Conservation (phyloP, 139 green algal genomes). For the Parachlorella kessleri region DNA sequence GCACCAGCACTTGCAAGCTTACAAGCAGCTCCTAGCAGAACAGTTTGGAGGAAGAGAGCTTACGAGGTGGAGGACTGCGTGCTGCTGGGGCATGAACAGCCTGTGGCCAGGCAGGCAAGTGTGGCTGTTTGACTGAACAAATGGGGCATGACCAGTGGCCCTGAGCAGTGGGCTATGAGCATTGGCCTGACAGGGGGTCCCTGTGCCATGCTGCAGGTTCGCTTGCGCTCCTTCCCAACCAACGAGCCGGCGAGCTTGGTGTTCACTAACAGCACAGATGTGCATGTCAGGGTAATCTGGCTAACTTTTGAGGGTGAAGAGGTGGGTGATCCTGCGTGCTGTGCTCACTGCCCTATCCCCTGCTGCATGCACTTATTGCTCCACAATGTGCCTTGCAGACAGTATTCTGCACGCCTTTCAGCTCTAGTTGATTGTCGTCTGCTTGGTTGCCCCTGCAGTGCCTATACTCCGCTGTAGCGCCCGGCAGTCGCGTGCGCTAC, state of each 20-base stretch:
- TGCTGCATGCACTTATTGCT: background rate
- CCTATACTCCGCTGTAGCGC: conserved; percentile 2
- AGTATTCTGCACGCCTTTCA: background rate
- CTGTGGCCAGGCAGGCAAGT: background rate
- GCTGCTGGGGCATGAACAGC: background rate
- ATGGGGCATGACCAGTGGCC: too few relatives aligned
- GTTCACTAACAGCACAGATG: background rate
- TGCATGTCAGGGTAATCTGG: background rate
- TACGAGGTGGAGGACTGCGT: background rate
- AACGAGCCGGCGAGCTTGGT: background rate
- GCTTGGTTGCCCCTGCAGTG: too few relatives aligned
- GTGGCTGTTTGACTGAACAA: background rate
- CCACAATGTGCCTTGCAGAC: background rate
- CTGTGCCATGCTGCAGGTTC: too few relatives aligned
- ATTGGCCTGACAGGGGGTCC: too few relatives aligned
- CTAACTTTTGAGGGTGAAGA: background rate
- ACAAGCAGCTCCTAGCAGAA: background rate
- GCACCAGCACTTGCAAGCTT: too few relatives aligned
- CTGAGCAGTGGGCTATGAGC: too few relatives aligned
- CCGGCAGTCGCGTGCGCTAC: background rate
- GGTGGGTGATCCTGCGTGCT: background rate
- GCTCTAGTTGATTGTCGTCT: background rate
- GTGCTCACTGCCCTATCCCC: too few relatives aligned
- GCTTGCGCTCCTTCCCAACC: background rate
- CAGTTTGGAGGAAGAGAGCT: background rate